These are phyloP conservation scores for Sporothrix humicola DNA, from an alignment of 2,329 filamentous ascomycete genomes.

Conservation along the genomic window DNA sequence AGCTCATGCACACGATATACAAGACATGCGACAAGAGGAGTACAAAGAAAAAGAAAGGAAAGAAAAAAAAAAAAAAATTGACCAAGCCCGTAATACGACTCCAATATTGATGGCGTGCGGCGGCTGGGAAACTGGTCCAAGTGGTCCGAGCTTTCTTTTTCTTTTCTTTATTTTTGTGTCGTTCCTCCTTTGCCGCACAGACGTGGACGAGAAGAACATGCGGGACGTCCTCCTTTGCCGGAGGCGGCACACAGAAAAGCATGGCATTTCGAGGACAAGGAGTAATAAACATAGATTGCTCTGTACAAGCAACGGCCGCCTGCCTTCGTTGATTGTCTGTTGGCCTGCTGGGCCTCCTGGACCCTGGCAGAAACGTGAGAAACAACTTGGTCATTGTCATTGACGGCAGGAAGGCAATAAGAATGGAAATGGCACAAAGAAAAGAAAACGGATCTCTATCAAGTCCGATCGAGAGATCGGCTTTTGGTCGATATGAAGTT, in stretches of 20 bases:
- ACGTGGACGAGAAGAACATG: background rate
- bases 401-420: background rate
- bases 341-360: background rate
- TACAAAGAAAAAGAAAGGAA: background rate
- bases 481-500: background rate
- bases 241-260: background rate
- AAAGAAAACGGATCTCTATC: background rate
- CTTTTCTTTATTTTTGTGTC: background rate
- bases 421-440: background rate
- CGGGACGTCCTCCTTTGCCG: constrained; percentile 10
- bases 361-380: background rate
- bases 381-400: background rate
- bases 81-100: background rate
- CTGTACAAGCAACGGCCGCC: background rate
- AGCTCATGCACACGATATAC: constrained; percentile 2
- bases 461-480: constrained; percentile 4
- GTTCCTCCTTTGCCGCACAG: background rate
- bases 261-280: background rate
- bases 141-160: constrained; percentile 4
- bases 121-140: background rate
- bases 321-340: background rate
- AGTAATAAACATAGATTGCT: background rate
- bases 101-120: constrained; percentile 4
- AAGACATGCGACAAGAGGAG: background rate
- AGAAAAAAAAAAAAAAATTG: background rate